phyloP scores from a whole-genome alignment of 148 eudicot species.

The Cornus controversa region DNA sequence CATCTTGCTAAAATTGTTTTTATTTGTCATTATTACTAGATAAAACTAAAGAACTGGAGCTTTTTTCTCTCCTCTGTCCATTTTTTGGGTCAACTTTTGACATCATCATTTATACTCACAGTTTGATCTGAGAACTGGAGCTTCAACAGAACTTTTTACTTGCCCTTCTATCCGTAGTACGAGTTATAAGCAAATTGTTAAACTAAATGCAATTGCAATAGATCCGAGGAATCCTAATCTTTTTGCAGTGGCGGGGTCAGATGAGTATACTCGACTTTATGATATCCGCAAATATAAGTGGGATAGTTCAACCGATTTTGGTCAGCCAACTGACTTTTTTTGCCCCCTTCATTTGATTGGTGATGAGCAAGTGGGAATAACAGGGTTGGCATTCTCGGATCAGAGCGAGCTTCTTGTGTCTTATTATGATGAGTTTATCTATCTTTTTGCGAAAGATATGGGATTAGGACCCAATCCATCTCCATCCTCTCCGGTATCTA shows the following conservation, averaged over 20 bases:
- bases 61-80: background rate
- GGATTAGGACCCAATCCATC: conserved; percentile 69
- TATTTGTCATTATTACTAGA: too few relatives aligned
- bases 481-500: conserved; percentile 33
- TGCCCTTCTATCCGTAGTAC: conserved; percentile 45
- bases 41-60: too few relatives aligned
- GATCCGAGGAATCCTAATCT: conserved; percentile 87
- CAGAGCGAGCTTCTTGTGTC: conserved; percentile 88
- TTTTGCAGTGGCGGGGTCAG: conserved; percentile 81
- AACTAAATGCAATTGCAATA: conserved; percentile 70
- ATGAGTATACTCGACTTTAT: conserved; percentile 80
- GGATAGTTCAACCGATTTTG: conserved; percentile 74
- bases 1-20: conserved; percentile 4
- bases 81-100: conserved; percentile 5
- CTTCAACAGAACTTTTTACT: conserved; percentile 73
- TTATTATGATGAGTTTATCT: conserved; percentile 68
- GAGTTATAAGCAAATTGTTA: conserved; percentile 32
- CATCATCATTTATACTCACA: conserved; percentile 32
- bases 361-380: conserved; percentile 57
- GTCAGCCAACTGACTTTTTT: conserved; percentile 69
- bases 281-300: conserved; percentile 76
- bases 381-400: conserved; percentile 86
- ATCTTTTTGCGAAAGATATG: conserved; percentile 70
- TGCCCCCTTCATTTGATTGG: conserved; percentile 82
- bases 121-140: conserved; percentile 88